phyloP scores from a whole-genome alignment of 352 stramenopile genomes.

The Thalassiosira oceanica region DNA sequence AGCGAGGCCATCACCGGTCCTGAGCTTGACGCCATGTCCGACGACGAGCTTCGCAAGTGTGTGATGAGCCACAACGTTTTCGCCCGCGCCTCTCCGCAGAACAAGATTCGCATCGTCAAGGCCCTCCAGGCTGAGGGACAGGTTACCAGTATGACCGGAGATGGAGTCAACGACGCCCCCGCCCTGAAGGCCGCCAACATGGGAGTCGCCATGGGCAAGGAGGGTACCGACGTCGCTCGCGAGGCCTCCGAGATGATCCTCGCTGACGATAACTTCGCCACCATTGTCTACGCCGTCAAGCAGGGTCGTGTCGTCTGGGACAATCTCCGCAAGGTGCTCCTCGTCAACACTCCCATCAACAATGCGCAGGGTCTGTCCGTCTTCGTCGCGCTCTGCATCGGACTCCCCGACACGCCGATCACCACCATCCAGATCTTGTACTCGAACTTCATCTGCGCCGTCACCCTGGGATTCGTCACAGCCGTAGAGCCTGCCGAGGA shows the following conservation, averaged over 20 bases:
- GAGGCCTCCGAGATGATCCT: constrained; percentile 98
- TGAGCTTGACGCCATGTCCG: constrained; percentile 92
- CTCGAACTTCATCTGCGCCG: constrained; percentile 82
- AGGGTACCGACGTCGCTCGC: constrained; percentile 95
- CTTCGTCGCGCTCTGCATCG: constrained; percentile 94
- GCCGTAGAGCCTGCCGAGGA: constrained; percentile 71
- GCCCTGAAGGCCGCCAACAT: constrained; percentile 97
- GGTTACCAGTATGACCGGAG: constrained; percentile 96
- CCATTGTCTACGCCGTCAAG: constrained; percentile 90
- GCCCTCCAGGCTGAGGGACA: constrained; percentile 92
- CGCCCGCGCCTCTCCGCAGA: constrained; percentile 94
- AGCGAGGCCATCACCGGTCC: constrained; percentile 92
- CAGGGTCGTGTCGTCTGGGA: constrained; percentile 91
- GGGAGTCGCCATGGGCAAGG: constrained; percentile 95
- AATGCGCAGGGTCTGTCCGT: constrained; percentile 97
- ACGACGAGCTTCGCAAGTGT: constrained; percentile 88
- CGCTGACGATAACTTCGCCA: constrained; percentile 98
- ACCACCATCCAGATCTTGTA: constrained; percentile 98
- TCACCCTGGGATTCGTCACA: constrained; percentile 75
- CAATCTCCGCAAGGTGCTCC: constrained; percentile 99
- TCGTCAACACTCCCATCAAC: constrained; percentile 97
- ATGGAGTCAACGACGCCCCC: constrained; percentile 98
- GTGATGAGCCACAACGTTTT: constrained; percentile 92
- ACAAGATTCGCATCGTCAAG: constrained; percentile 94
- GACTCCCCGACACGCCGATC: constrained; percentile 93